Base-by-base conservation (phyloP, 1,284 basidiomycete genomes). In the Macrocystidia cucumis region DNA sequence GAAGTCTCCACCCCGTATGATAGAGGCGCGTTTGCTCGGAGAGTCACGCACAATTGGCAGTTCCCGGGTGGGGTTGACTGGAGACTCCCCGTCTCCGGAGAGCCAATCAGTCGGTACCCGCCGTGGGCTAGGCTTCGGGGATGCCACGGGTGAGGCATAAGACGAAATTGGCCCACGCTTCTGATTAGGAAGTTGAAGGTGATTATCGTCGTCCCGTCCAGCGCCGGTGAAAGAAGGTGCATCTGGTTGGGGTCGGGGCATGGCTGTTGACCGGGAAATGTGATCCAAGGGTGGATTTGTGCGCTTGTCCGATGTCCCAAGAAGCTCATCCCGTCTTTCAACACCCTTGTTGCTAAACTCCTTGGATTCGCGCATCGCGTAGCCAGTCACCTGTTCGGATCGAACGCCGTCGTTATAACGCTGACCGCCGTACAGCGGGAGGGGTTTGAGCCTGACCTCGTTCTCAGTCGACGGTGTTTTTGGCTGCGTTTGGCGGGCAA, bases 11-110 rank as follows among this genome's bases (percentile, higher is more conserved):
- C 63, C 65, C 49, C 78, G 69, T 32, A 83, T 69, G 35, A 70
- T 67, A 2, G 80, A 83, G 19, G 78, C 72, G 13, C 78, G 73
- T 54, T 83, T 84, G 50, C 75, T 74, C 9, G 78, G 79, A 18
- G 78, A 78, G 16, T 78, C 69, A 34, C 80, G 72, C 32, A 83
- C 52, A 13, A 79, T 59, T 3, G 77, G 70, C 5, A 50, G 49
- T 39, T 55, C 51, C 17, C 49, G 41, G 14, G 32, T 45, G 42
- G 40, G 40, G 26, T 28, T 40, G 5, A 39, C 43, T 19, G 49
- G 41, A 16, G 45, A 46, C 26, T 72, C 65, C 37, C 74, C 70
- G 29, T 69, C 67, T 3, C 84, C 84, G 11, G 84, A 84, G 12
- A 88, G 56, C 83, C 83, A 85, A 49, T 88, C 84, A 44, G 60